Evolutionary conservation across 129 eudicot species (phyloP), one percentile per base, ranked within the genome.

Genomic region (Arctium lappa): DNA sequence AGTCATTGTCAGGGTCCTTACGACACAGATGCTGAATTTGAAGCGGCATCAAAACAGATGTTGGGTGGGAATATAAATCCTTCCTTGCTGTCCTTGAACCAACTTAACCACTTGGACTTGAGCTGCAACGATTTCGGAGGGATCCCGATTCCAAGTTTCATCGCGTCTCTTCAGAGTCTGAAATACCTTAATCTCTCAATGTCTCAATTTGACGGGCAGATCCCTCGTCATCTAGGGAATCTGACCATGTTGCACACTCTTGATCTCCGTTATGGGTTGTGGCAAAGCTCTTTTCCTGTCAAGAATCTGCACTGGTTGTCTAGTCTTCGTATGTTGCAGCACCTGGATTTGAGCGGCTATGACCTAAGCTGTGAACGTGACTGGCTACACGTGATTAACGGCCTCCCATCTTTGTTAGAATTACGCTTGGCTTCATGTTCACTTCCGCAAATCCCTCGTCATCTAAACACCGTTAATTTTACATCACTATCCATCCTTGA

Each of bases 171-270:
- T 31, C 11, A 0, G 13, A 69, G 70, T 31, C 44, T 80, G 76
- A 69, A 48, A 46, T 80, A 80, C 32, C 34, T 80, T 13, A 80
- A 80, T 46, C 83, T 80, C 69, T 80, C 83, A 16, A 2, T 44
- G 18, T 80, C 83, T 1, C 33, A 33, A 44, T 80, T 80, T n/a
- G 3, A 44, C 4, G 73, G 85, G 27, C 6, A 22, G 3, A 50
- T 88, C 18, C 89, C 91, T 9, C 78, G 36, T 7, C 73, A 69
- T 4, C 63, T 88, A 12, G 91, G 89, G 11, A 86, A 86, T 77
- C 70, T 88, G 13, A 80, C 86, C 29, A 53, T 0, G n/a, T 85
- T 87, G 63, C 79, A 1, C 40, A 69, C 65, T 34, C 80, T 87
- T 18, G 68, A 37, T 73, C 72, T 87, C 7, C 44, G 46, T 63